phyloP scores from a whole-genome alignment of 2,329 filamentous ascomycete genomes.

The Gyromitra esculenta region DNA sequence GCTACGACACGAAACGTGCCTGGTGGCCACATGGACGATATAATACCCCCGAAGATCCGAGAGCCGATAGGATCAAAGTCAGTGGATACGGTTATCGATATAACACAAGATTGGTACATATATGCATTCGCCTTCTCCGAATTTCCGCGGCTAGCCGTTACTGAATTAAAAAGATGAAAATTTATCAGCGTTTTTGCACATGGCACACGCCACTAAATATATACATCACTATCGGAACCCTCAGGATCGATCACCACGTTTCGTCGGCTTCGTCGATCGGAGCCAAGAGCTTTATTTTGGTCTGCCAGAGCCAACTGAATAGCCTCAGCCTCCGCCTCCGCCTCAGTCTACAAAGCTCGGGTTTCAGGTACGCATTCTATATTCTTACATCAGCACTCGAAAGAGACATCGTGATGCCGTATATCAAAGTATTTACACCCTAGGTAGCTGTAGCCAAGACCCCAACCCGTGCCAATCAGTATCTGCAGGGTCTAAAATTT shows the following conservation, averaged over 20 bases:
- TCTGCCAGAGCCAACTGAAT: background rate
- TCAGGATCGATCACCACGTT: constrained; percentile 3
- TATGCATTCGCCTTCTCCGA: background rate
- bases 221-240: background rate
- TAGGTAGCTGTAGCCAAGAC: too few relatives aligned
- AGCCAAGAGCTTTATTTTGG: background rate
- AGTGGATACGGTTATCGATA: background rate
- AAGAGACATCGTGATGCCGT: background rate
- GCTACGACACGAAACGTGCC: background rate
- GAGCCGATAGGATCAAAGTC: background rate
- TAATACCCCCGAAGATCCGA: background rate
- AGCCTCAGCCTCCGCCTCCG: background rate
- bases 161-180: background rate
- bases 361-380: background rate
- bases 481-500: background rate
- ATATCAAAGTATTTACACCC: too few relatives aligned
- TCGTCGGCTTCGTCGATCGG: background rate
- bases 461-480: background rate
- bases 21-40: background rate
- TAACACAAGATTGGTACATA: background rate
- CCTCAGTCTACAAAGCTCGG: background rate
- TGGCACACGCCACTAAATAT: background rate
- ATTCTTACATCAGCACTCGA: background rate
- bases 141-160: constrained; percentile 15
- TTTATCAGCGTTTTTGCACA: background rate